These are phyloP conservation scores for Nannochloropsis salina DNA, from an alignment of 108 stramenopile genomes.

Conservation along the genomic window DNA sequence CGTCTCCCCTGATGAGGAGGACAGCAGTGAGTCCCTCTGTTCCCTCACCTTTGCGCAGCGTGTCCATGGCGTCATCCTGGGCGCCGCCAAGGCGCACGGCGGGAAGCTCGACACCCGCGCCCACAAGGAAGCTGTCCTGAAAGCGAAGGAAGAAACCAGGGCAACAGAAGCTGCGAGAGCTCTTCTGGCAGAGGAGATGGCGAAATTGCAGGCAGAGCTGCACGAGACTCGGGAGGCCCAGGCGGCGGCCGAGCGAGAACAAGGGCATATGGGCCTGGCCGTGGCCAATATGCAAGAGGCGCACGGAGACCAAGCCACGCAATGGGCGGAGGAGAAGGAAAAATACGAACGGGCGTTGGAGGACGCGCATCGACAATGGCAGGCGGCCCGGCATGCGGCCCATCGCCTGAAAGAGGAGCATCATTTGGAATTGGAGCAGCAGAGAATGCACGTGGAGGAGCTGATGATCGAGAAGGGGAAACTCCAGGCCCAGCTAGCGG, in stretches of 20 bases:
- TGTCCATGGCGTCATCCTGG: constrained; percentile 37
- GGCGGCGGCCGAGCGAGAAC: not conserved
- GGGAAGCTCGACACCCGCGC: not conserved
- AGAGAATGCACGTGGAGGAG: constrained; percentile 15
- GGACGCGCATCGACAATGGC: constrained; percentile 7
- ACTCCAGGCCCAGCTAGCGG: not conserved
- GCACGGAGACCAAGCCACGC: not conserved
- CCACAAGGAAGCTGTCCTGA: not conserved
- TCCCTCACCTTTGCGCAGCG: constrained; percentile 70
- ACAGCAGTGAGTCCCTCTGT: constrained; percentile 69
- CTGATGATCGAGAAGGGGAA: not conserved
- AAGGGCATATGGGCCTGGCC: not conserved
- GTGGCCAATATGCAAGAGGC: not conserved
- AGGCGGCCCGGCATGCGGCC: not conserved
- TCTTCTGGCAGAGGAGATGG: not conserved
- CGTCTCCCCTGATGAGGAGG: constrained; percentile 67
- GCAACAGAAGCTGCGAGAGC: not conserved
- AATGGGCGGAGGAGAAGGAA: not conserved
- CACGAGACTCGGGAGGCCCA: not conserved
- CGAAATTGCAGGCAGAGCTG: not conserved
- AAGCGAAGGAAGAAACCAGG: not conserved
- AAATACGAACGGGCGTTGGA: not conserved
- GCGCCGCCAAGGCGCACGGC: constrained; percentile 13
- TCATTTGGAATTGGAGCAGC: constrained; percentile 1
- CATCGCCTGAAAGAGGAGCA: constrained; percentile 5